These are phyloP conservation scores for Colletotrichum eremochloae DNA, from an alignment of 2,329 filamentous ascomycete species.

Conservation along the genomic window DNA sequence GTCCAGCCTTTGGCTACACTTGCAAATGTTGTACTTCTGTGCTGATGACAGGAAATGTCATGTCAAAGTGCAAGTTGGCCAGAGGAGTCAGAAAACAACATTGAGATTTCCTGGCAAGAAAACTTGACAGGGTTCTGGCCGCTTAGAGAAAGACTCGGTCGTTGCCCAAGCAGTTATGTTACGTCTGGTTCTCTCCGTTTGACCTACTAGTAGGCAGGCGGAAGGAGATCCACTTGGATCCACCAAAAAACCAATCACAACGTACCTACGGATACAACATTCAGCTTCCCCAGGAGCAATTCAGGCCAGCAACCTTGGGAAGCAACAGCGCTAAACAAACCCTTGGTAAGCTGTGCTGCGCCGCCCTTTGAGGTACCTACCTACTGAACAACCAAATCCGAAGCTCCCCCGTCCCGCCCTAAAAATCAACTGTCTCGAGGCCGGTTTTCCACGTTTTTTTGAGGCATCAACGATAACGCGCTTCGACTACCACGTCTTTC, in stretches of 20 bases:
- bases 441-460: slow-evolving; percentile 13
- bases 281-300: not conserved
- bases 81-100: not conserved
- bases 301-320: not conserved
- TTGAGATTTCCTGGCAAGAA: not conserved
- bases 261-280: not conserved
- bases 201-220: not conserved
- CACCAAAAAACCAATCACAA: not conserved
- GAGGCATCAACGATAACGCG: slow-evolving; percentile 31
- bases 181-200: not conserved
- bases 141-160: not conserved
- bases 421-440: slow-evolving; percentile 28
- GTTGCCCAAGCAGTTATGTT: slow-evolving; percentile 4
- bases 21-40: not conserved
- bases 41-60: not conserved
- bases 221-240: not conserved
- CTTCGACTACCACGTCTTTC: slow-evolving; percentile 26
- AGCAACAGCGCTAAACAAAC: not conserved
- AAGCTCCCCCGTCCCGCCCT: slow-evolving; percentile 9
- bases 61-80: slow-evolving; percentile 24
- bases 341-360: not conserved
- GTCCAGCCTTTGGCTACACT: not conserved
- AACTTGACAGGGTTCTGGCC: not conserved
- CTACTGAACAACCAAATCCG: not conserved
- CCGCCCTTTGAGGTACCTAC: not conserved